phyloP scores from a whole-genome alignment of 352 stramenopile genomes.

The Sclerospora graminicola region DNA sequence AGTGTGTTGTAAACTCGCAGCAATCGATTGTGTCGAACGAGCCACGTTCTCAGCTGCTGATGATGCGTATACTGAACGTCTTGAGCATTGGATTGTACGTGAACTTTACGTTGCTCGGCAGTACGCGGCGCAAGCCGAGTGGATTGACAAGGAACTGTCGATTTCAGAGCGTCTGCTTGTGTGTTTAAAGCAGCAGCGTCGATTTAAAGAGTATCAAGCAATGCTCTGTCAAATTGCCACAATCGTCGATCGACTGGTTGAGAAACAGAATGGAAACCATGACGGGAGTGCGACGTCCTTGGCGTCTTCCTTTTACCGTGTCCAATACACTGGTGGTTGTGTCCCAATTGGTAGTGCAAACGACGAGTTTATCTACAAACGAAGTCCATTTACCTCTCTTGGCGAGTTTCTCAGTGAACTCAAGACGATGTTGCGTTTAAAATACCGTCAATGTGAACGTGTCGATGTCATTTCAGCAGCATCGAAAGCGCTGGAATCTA shows the following conservation, averaged over 20 bases:
- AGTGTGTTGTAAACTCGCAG: too few relatives aligned
- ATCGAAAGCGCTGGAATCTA: conserved; percentile 32
- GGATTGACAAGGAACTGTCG: conserved; percentile 38
- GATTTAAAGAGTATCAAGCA: conserved; percentile 39
- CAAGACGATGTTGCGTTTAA: conserved; percentile 38
- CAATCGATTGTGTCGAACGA: too few relatives aligned
- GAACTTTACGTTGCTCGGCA: conserved; percentile 32
- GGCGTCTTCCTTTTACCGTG: conserved; percentile 41
- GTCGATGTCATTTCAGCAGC: conserved; percentile 47
- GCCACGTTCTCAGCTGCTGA: conserved; percentile 34
- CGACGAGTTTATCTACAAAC: conserved; percentile 68
- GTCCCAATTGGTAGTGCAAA: too few relatives aligned
- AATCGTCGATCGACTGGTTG: conserved; percentile 17
- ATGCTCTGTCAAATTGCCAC: conserved; percentile 33
- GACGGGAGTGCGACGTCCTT: conserved; percentile 2
- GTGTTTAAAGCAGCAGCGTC: conserved; percentile 21
- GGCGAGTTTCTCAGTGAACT: conserved; percentile 58
- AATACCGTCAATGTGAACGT: conserved; percentile 43
- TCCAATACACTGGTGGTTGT: conserved; percentile 40
- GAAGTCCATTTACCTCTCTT: conserved; percentile 51
- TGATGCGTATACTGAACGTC: conserved; percentile 18
- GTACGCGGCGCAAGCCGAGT: conserved; percentile 33
- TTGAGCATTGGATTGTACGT: conserved; percentile 24
- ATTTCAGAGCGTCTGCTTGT: conserved; percentile 45
- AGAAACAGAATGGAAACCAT: conserved; percentile 17